phyloP scores from a whole-genome alignment of 208 protist species.

The Leptomonas pyrrhocoris region DNA sequence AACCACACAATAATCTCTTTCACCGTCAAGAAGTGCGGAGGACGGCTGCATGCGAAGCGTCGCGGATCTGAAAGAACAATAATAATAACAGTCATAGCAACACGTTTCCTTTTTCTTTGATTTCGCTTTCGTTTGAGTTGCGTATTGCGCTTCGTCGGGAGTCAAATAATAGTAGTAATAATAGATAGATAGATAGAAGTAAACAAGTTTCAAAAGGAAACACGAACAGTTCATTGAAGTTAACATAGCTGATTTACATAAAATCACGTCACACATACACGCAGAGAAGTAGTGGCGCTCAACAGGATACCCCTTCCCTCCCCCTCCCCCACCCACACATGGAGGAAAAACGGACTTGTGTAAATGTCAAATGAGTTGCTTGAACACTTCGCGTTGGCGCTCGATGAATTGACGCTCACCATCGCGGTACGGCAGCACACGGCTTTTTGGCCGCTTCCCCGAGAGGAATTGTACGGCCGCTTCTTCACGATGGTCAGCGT shows the following conservation, averaged over 20 bases:
- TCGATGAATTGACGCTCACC: slow-evolving; percentile 39
- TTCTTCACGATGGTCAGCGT: not conserved
- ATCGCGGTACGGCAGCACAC: slow-evolving; percentile 18
- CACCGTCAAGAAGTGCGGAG: no score
- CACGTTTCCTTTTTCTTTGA: not conserved
- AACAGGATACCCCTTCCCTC: no score
- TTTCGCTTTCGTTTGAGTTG: no score
- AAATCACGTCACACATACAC: no score
- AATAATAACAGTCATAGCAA: not conserved
- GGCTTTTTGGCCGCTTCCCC: not conserved
- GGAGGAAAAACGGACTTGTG: not conserved
- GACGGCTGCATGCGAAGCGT: no score
- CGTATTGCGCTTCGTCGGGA: no score
- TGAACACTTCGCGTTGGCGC: slow-evolving; percentile 22
- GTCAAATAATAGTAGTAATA: no score
- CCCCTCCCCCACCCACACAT: no score
- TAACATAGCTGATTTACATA: not conserved
- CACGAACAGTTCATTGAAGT: no score
- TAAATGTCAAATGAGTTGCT: slow-evolving; percentile 9
- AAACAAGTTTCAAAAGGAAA: slow-evolving; percentile 17
- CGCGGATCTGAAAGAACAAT: no score
- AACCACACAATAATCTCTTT: no score
- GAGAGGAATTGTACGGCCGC: not conserved
- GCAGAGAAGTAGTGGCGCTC: no score
- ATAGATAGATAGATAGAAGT: not conserved